phyloP scores from a whole-genome alignment of 129 eudicot genomes.

The Pseudognaphalium luteoalbum region DNA sequence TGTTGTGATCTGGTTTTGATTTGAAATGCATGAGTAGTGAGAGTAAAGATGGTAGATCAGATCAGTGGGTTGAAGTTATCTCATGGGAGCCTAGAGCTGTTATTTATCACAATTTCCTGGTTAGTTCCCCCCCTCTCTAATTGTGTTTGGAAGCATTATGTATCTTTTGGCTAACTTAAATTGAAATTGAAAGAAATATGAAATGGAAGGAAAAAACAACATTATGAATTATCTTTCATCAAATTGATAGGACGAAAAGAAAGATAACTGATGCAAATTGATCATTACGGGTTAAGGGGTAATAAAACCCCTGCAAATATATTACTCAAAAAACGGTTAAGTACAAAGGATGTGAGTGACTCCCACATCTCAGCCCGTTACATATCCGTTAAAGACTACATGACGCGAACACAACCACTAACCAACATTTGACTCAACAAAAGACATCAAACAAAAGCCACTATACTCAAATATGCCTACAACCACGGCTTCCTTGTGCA shows the following conservation, averaged over 20 bases:
- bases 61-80: constrained; percentile 90
- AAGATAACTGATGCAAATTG: no score
- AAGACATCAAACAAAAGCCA: no score
- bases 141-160: neutral
- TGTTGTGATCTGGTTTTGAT: constrained; percentile 29
- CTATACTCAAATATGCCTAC: no score
- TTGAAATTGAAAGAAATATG: neutral
- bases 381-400: no score
- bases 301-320: no score
- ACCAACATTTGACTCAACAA: no score
- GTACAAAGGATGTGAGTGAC: no score
- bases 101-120: constrained; percentile 79
- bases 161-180: neutral
- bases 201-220: neutral
- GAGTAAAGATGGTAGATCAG: constrained; percentile 53
- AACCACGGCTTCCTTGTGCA: no score
- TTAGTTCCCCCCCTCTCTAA: constrained; percentile 25
- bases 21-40: constrained; percentile 32
- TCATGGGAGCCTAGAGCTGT: constrained; percentile 97
- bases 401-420: no score
- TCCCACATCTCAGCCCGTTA: no score
- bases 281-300: no score
- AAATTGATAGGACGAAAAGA: neutral
- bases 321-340: no score
- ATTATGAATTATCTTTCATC: neutral